Base-by-base conservation (phyloP, 1,284 basidiomycete species). In the Puccinia triticina region DNA sequence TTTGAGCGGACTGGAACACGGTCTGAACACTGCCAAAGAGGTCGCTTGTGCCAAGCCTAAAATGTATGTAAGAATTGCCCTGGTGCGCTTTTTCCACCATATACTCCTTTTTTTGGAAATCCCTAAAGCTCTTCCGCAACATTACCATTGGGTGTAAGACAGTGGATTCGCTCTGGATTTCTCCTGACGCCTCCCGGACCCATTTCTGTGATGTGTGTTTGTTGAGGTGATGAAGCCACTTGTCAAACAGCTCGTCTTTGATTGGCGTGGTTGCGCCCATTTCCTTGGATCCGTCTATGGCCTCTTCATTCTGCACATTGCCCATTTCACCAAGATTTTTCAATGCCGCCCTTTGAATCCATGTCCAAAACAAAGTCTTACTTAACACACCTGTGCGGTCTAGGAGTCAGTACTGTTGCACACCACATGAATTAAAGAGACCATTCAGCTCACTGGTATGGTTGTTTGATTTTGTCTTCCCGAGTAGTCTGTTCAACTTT, bases 401-500 rank as follows among this genome's bases (percentile, higher is more conserved):
- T n/a, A n/a, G n/a, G n/a, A n/a, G n/a, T n/a, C n/a, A n/a, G n/a
- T n/a, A 4, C n/a, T 12, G 55, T 16, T 26, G 21, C 55, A 57
- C 10, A 57, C 2, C n/a, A 57, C 5, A 5, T 57, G 5, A 57
- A 67, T 67, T 10, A 16, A 26, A 12, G 40, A 7, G 12, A 12
- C 40, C 23, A 37, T 1, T 7, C 29, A 37, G 32, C 34, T 67
- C 1, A 76, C 50, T 55, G 4, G 43, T 11, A 26, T 76, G 50
- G 29, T 76, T 59, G 29, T 76, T 76, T 11, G 50, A 61, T 7
- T 50, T 34, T 16, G 57, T 55, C 26, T 57, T 59, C 12, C 50
- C 74, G 18, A 76, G 74, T 0, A 76, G n/a, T 59, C 74, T 32
- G 40, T 76, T 76, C 50, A 76, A 43, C 5, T 53, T 12, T 37